Percentiles rank a stretch among this genome's conserved stretches.
Conservation (phyloP, 129 eudicot species). For the Glebionis coronaria region DNA sequence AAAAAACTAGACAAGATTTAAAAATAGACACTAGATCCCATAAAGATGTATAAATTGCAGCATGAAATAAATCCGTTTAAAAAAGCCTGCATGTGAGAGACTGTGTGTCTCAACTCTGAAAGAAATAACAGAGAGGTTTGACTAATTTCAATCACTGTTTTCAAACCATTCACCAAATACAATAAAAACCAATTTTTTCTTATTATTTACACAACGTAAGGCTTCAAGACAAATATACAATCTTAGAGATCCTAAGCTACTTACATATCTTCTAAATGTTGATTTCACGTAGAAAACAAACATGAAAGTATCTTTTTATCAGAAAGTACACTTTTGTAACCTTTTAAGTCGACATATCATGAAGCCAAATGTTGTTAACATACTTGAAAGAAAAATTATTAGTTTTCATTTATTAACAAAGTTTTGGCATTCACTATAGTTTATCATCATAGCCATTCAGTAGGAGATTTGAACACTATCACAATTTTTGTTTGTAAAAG, state of each 20-base stretch:
- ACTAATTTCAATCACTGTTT: constrained; percentile 6
- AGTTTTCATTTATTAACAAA: no score
- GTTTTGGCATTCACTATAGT: no score
- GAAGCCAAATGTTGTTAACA: background rate
- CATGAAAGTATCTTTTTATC: constrained; percentile 2
- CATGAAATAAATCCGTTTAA: constrained; percentile 6
- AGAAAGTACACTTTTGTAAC: constrained; percentile 1
- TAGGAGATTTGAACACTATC: no score
- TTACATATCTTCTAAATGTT: background rate
- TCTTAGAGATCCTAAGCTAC: background rate
- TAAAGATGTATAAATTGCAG: background rate
- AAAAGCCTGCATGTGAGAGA: constrained; percentile 3
- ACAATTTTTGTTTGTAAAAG: background rate
- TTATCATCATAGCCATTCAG: no score
- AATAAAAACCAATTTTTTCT: constrained; percentile 7
- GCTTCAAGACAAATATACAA: background rate
- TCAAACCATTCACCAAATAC: constrained; percentile 1
- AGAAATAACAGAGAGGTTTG: constrained; percentile 1
- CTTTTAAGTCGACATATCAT: background rate
- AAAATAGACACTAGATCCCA: constrained; percentile 3
- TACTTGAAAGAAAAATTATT: background rate
- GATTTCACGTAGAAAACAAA: constrained; percentile 1
- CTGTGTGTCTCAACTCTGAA: background rate
- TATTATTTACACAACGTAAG: constrained; percentile 4
- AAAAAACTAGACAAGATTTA: no score